A percentile compares a stretch with the other conserved stretches of the same genome.
Evolutionary conservation across 495 filamentous ascomycete species (phyloP).

Genomic region (Xylaria castorea): DNA sequence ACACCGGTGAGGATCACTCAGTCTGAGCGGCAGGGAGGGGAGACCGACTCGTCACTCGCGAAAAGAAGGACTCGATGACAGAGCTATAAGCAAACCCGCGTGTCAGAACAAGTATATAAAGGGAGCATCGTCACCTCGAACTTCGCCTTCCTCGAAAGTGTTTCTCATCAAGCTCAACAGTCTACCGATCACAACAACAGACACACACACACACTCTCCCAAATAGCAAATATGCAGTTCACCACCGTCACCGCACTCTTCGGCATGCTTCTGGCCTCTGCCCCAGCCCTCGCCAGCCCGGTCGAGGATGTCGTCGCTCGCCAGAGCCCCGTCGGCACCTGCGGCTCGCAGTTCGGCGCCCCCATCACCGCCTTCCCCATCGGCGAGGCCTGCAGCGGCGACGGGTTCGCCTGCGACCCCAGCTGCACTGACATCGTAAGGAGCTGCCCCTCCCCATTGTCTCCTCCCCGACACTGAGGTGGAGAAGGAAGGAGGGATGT

Average conservation of each 20-base stretch:
- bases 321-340: constrained; percentile 9
- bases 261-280: constrained; percentile 22
- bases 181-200: not conserved
- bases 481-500: not conserved
- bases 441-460: not conserved
- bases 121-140: not conserved
- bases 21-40: not conserved
- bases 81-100: not conserved
- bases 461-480: not conserved
- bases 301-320: not conserved
- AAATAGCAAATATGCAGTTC: constrained; percentile 25
- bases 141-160: not conserved
- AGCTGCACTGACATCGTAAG: constrained; percentile 22
- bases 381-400: constrained; percentile 19
- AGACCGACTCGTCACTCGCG: not conserved
- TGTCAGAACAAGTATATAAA: constrained; percentile 13
- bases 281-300: constrained; percentile 20
- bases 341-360: constrained; percentile 18
- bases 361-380: constrained; percentile 18
- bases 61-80: not conserved
- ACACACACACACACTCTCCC: not conserved
- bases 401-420: constrained; percentile 12
- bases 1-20: not conserved
- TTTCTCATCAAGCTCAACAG: constrained; percentile 17
- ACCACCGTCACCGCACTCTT: constrained; percentile 11